Conservation (phyloP, 306 rosid species). For the Castanea crenata region DNA sequence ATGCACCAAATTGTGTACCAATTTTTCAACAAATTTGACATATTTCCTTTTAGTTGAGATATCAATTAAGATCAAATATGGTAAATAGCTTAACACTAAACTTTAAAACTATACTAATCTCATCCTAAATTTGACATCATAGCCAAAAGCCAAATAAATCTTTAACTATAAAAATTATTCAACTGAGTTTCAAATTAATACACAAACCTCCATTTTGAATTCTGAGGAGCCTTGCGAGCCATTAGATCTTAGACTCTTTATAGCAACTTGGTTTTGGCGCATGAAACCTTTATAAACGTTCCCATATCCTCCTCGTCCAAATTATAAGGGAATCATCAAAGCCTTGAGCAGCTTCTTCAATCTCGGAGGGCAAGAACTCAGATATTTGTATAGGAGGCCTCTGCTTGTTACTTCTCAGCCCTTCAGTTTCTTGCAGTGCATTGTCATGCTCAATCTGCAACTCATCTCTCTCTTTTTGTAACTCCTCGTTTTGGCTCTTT, state of each 20-base stretch:
- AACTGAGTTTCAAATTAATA: too few species aligned
- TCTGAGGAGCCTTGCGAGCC: conserved; percentile 71
- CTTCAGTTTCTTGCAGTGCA: conserved; percentile 68
- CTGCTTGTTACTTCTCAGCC: conserved; percentile 58
- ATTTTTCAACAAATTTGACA: too few species aligned
- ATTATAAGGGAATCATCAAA: conserved; percentile 56
- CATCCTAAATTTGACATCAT: too few species aligned
- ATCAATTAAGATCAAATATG: too few species aligned
- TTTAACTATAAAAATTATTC: too few species aligned
- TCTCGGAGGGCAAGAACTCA: conserved; percentile 63
- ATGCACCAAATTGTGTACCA: too few species aligned
- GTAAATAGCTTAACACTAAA: too few species aligned
- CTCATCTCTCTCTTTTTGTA: conserved; percentile 58
- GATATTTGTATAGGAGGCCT: conserved; percentile 33
- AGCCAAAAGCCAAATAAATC: too few species aligned
- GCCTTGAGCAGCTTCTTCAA: conserved; percentile 61
- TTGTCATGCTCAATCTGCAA: conserved; percentile 55
- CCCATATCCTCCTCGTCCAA: conserved; percentile 95
- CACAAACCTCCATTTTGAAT: conserved; percentile 51
- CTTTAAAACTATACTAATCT: too few species aligned
- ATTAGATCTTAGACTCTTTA: conserved; percentile 52
- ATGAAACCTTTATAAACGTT: conserved; percentile 63
- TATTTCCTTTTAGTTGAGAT: too few species aligned
- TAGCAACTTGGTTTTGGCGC: conserved; percentile 79
- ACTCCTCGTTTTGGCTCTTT: conserved; percentile 53